These are phyloP conservation scores for Ustanciosporium gigantosporum DNA, from an alignment of 1,284 basidiomycete species.

Conservation along the genomic window DNA sequence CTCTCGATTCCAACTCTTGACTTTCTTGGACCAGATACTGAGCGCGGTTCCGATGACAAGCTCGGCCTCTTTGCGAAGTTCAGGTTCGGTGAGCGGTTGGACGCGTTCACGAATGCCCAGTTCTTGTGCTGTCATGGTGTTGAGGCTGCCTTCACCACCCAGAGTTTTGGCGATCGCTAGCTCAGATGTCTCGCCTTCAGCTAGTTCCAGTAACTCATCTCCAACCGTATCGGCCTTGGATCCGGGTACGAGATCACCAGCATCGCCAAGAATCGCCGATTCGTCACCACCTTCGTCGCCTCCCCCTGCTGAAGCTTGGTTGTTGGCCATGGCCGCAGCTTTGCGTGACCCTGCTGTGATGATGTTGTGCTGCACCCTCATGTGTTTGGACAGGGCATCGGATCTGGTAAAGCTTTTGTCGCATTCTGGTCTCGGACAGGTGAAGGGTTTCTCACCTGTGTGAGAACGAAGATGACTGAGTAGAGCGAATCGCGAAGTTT, in stretches of 20 bases:
- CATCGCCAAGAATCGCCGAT: constrained; percentile 8
- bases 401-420: constrained; percentile 90
- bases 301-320: no score
- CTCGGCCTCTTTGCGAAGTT: constrained; percentile 20
- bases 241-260: no score
- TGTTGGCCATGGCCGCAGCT: constrained; percentile 19
- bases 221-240: constrained; percentile 18
- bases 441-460: constrained; percentile 88
- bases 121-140: constrained; percentile 42
- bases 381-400: constrained; percentile 86
- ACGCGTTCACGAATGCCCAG: constrained; percentile 30
- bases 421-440: constrained; percentile 83
- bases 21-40: constrained; percentile 27
- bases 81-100: constrained; percentile 12
- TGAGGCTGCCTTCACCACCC: constrained; percentile 11
- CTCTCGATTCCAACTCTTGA: constrained; percentile 35
- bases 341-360: constrained; percentile 34
- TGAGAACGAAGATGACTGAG: constrained; percentile 78
- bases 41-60: constrained; percentile 20
- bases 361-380: constrained; percentile 76
- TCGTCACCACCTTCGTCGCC: constrained; percentile 28
- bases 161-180: constrained; percentile 4
- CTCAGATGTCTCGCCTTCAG: constrained; percentile 24
- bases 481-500: constrained; percentile 83
- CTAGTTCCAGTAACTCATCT: constrained; percentile 47